A percentile compares a stretch with the other conserved stretches of the same genome.
phyloP scores from a whole-genome alignment of 352 stramenopile species.

The Phytophthora agathidicida region DNA sequence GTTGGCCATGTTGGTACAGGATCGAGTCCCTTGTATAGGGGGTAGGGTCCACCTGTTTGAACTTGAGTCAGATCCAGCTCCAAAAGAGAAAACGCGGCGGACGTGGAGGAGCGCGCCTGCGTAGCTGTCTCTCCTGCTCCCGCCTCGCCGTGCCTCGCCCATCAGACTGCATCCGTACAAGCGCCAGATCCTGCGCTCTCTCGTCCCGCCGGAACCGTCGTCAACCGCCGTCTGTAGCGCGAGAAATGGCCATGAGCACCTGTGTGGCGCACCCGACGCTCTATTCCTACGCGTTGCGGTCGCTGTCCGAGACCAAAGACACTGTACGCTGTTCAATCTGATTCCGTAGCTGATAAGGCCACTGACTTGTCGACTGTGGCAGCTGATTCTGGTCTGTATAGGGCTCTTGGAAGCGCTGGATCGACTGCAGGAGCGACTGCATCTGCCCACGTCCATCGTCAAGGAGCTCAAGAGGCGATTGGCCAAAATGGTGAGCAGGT shows the following conservation, averaged over 20 bases:
- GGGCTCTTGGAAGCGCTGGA: conserved; percentile 78
- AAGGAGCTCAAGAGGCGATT: conserved; percentile 79
- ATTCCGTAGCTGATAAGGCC: neutral
- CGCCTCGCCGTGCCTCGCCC: neutral
- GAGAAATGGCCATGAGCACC: conserved; percentile 12
- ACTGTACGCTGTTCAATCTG: conserved; percentile 44
- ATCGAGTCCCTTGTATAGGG: conserved; percentile 8
- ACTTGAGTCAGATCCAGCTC: conserved; percentile 22
- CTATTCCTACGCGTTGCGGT: conserved; percentile 66
- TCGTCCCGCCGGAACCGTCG: neutral
- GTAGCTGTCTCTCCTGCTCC: conserved; percentile 10
- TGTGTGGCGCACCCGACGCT: conserved; percentile 29
- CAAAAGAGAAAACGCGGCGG: conserved; percentile 14
- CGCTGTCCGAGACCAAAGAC: conserved; percentile 75
- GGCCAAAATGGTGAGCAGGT: conserved; percentile 67
- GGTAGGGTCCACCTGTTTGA: conserved; percentile 22
- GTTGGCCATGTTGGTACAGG: too few relatives aligned
- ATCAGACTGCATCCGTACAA: neutral
- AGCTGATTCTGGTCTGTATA: conserved; percentile 85
- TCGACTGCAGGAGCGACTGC: conserved; percentile 71
- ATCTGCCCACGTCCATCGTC: conserved; percentile 68
- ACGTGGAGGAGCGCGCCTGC: neutral
- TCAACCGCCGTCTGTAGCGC: neutral
- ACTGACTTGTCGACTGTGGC: conserved; percentile 10
- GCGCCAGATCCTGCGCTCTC: neutral